Conservation (phyloP, 768 basidiomycete species). For the Tephrocybe sp. region DNA sequence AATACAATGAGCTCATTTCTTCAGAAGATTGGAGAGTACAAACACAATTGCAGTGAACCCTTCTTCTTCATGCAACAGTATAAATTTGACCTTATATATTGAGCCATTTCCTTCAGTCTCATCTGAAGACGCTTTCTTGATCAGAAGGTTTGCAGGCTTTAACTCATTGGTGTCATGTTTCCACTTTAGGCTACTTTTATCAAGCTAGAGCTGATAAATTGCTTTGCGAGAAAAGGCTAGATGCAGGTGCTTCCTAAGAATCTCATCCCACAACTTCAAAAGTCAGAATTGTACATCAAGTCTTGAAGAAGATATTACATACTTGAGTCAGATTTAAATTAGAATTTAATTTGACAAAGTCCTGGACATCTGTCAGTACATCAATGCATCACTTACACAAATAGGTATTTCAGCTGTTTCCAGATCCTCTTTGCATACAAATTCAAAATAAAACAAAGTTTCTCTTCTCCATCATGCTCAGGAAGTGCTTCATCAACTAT, state of each 20-base stretch:
- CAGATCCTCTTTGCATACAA: slow-evolving; percentile 3
- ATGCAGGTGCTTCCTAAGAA: slow-evolving; percentile 8
- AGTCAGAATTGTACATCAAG: background rate
- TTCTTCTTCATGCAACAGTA: background rate
- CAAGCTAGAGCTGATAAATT: slow-evolving; percentile 22
- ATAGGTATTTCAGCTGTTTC: slow-evolving; percentile 9
- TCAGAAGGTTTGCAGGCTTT: slow-evolving; percentile 23
- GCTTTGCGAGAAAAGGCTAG: slow-evolving; percentile 11
- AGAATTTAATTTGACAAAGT: background rate
- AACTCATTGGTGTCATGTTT: slow-evolving; percentile 23
- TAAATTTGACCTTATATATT: slow-evolving; percentile 6
- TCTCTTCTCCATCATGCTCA: background rate
- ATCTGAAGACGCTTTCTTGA: slow-evolving; percentile 12
- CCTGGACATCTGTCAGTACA: background rate
- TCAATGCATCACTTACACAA: slow-evolving; percentile 12
- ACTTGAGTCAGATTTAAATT: slow-evolving; percentile 16
- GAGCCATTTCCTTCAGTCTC: background rate
- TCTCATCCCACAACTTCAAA: slow-evolving; percentile 19
- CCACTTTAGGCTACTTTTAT: slow-evolving; percentile 17
- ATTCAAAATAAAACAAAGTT: slow-evolving; percentile 6
- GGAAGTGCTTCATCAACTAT: background rate
- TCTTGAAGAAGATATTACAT: background rate
- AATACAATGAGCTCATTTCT: background rate
- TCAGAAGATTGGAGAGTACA: slow-evolving; percentile 20
- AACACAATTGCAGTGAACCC: slow-evolving; percentile 25